These are phyloP conservation scores for Pichia sp. DNA, from an alignment of 1,139 yeast genomes.

Conservation along the genomic window DNA sequence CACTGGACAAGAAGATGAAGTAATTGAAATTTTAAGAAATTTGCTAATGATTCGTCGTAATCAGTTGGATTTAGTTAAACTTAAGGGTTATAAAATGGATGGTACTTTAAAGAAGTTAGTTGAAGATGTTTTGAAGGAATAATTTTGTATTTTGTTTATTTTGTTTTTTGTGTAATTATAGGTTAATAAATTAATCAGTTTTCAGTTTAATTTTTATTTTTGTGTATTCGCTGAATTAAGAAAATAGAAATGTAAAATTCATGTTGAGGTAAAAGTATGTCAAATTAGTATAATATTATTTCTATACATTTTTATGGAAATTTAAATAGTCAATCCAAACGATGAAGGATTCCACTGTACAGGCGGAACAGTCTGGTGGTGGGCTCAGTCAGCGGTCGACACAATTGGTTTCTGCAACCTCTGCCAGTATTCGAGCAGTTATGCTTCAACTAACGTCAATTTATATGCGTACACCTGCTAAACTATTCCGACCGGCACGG, in stretches of 20 bases:
- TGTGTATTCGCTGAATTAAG: not conserved
- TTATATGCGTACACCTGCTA: slow-evolving; percentile 75
- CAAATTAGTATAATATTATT: not conserved
- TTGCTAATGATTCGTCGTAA: slow-evolving; percentile 41
- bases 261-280: not conserved
- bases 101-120: slow-evolving; percentile 19
- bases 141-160: not conserved
- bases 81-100: slow-evolving; percentile 22
- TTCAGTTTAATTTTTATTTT: not conserved
- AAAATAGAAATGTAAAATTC: not conserved
- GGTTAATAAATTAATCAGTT: not conserved
- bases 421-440: slow-evolving; percentile 80
- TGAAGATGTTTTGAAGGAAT: slow-evolving; percentile 12
- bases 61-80: slow-evolving; percentile 25
- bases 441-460: slow-evolving; percentile 73
- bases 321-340: not conserved
- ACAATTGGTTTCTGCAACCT: slow-evolving; percentile 49
- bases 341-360: not conserved
- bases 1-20: slow-evolving; percentile 44
- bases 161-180: not conserved
- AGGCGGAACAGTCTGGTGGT: not conserved
- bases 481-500: slow-evolving; percentile 82
- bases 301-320: not conserved
- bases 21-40: slow-evolving; percentile 59
- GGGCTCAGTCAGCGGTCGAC: slow-evolving; percentile 23